Base-by-base conservation (phyloP, 768 basidiomycete species). In the Psilocybe cyanescens region DNA sequence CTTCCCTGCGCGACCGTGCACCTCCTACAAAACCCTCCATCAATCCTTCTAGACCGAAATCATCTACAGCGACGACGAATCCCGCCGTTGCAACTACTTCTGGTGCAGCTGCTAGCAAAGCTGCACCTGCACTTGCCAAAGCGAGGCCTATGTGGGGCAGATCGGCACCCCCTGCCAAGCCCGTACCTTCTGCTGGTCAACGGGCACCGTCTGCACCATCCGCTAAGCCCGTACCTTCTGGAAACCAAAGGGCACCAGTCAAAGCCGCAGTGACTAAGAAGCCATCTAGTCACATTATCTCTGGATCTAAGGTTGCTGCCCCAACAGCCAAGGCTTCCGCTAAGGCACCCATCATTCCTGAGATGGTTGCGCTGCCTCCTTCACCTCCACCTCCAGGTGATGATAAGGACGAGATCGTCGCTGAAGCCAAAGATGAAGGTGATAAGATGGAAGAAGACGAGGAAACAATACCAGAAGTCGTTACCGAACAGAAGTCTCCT, bases 311-410 rank as follows among this genome's bases (percentile, higher is more conserved):
- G 41, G 56, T 50, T 8, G 35, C 54, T 29, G 48, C 31, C 11
- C 51, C 17, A 30, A 64, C 50, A 35, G n/a, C 51, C 2, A 54
- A 17, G n/a, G 58, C 60, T 50, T 24, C 46, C 41, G 46, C 57
- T 7, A 49, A 50, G 50, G 68, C 70, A 41, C 65, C 72, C 12
- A 51, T 68, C n/a, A 72, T 73, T n/a, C 74, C 78, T 31, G 63
- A 70, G 1, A 65, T 70, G 57, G 65, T 79, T 46, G 73, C 77
- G 12, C 70, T 79, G 49, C 78, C 78, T 30, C 70, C 74, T 11
- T 79, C 79, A 19, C 76, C 79, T 17, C 58, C 66, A 37, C 70
- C 62, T 24, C 39, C 51, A 54, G 51, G 57, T 3, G 51, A 65
- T 17, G 57, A 39, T 16, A 45, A 59, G 16, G 17, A 19, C 24